Evolutionary conservation across 2,329 filamentous ascomycete genomes (phyloP).

Genomic region (Fusarium udum): DNA sequence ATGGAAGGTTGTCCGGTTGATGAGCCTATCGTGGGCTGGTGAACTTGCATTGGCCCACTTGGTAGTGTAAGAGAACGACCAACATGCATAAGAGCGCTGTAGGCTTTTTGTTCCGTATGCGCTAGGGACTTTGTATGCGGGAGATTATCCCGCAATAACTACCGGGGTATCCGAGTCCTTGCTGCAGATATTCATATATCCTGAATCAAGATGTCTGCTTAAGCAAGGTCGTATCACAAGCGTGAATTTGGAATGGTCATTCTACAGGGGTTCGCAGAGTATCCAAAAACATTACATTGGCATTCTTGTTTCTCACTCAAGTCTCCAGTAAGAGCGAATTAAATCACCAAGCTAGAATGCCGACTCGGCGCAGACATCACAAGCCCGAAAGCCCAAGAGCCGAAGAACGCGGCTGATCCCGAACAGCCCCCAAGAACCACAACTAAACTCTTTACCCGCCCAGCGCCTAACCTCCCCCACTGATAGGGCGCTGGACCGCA

Average conservation of each 20-base stretch:
- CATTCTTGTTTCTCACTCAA: too few species aligned
- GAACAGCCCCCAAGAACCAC: background rate
- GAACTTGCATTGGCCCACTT: background rate
- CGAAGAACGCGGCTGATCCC: background rate
- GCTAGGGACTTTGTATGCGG: background rate
- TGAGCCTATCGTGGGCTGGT: background rate
- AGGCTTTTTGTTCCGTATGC: background rate
- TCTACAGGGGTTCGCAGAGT: too few species aligned
- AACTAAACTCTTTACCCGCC: background rate
- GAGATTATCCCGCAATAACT: background rate
- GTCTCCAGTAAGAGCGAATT: accelerated
- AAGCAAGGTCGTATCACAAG: background rate
- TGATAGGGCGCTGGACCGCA: background rate
- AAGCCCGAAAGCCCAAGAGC: background rate
- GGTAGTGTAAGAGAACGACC: background rate
- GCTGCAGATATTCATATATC: background rate
- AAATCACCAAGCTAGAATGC: background rate
- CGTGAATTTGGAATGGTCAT: background rate
- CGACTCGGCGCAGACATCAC: background rate
- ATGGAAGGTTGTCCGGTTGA: background rate
- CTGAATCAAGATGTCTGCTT: background rate
- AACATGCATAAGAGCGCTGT: conserved; percentile 1
- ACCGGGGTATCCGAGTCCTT: background rate
- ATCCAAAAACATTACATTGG: too few species aligned
- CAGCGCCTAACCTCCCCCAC: background rate